Conservation (phyloP, 2,329 filamentous ascomycete species). For the Conoideocrella luteorostrata region DNA sequence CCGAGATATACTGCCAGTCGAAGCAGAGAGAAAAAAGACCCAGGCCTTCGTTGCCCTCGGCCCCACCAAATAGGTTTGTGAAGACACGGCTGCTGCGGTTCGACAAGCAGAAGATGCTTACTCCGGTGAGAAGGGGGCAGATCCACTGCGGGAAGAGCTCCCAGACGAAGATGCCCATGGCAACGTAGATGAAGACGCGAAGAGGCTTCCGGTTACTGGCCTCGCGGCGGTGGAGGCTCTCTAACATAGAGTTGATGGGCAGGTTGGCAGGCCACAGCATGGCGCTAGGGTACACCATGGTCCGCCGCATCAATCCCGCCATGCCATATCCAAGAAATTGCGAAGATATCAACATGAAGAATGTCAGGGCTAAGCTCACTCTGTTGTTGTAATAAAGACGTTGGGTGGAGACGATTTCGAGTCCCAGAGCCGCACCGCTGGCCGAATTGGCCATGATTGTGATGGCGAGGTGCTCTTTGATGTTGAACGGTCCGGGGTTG, state of each 20-base stretch:
- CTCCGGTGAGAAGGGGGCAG: conserved; percentile 31
- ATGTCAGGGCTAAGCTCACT: conserved; percentile 40
- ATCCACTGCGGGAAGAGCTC: conserved; percentile 43
- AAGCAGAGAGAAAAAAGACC: conserved; percentile 31
- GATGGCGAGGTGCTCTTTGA: conserved; percentile 51
- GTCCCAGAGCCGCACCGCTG: conserved; percentile 33
- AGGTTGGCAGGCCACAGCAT: conserved; percentile 42
- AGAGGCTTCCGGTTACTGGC: conserved; percentile 32
- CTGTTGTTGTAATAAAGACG: conserved; percentile 40
- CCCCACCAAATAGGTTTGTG: conserved; percentile 44
- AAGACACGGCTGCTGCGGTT: conserved; percentile 33
- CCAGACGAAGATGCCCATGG: conserved; percentile 35
- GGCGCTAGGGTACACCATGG: conserved; percentile 45
- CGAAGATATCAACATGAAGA: conserved; percentile 42
- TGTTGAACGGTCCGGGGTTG: conserved; percentile 46
- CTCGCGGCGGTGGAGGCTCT: conserved; percentile 21
- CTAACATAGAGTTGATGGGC: conserved; percentile 22
- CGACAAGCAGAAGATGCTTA: conserved; percentile 37
- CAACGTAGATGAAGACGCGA: conserved; percentile 33
- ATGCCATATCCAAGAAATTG: conserved; percentile 51
- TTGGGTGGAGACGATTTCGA: conserved; percentile 41
- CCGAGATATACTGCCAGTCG: conserved; percentile 39
- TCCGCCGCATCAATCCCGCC: conserved; percentile 41
- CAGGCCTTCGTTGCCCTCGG: conserved; percentile 29
- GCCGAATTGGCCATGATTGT: conserved; percentile 44